These are phyloP conservation scores for Cytospora mali DNA, from an alignment of 2,329 filamentous ascomycete genomes.

Conservation along the genomic window DNA sequence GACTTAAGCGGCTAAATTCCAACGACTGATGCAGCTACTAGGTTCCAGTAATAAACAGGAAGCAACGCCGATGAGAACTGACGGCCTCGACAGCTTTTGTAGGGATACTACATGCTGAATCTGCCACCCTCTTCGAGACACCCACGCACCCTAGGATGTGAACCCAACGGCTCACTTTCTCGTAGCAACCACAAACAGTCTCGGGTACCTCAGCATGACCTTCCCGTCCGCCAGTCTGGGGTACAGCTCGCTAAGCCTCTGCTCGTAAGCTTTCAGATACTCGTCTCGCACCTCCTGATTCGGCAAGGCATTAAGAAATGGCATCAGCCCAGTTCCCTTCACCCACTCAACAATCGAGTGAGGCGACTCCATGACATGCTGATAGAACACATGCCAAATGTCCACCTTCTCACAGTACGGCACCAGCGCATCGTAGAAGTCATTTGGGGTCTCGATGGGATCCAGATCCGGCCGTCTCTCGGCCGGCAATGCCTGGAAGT, in stretches of 20 bases:
- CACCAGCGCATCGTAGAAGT: conserved; percentile 53
- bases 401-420: conserved; percentile 47
- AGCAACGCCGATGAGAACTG: too few species aligned
- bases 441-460: conserved; percentile 48
- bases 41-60: too few species aligned
- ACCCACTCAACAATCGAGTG: conserved; percentile 62
- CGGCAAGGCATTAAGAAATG: conserved; percentile 53
- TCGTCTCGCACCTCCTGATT: conserved; percentile 41
- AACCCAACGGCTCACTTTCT: conserved; percentile 12
- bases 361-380: conserved; percentile 53
- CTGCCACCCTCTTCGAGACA: too few species aligned
- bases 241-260: conserved; percentile 48
- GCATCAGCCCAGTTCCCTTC: conserved; percentile 57
- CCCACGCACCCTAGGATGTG: not conserved
- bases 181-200: conserved; percentile 57
- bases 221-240: conserved; percentile 50
- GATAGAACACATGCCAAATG: conserved; percentile 58
- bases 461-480: conserved; percentile 45
- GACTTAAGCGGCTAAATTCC: too few species aligned
- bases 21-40: too few species aligned
- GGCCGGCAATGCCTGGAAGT: conserved; percentile 27
- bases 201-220: conserved; percentile 57
- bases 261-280: conserved; percentile 52
- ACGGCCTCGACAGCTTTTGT: too few species aligned
- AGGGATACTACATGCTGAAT: too few species aligned